Percentiles rank a stretch among this genome's conserved stretches.
Conservation (phyloP, 1,139 yeast genomes). For the Candida sp. region DNA sequence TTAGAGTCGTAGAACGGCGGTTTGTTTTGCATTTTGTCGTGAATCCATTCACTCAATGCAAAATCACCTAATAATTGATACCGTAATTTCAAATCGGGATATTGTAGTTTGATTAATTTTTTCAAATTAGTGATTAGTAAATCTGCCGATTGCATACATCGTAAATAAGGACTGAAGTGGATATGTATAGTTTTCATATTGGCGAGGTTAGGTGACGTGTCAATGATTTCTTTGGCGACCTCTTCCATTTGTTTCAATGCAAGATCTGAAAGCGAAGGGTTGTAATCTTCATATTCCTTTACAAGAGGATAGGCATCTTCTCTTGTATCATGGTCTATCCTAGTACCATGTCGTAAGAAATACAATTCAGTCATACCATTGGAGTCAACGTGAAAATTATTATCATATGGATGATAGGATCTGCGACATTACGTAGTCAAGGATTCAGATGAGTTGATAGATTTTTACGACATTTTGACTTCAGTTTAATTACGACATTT, state of each 20-base stretch:
- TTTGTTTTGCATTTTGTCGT: slow-evolving; percentile 41
- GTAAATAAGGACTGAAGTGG: slow-evolving; percentile 43
- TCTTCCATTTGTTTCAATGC: slow-evolving; percentile 28
- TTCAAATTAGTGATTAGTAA: slow-evolving; percentile 30
- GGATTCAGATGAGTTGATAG: background rate
- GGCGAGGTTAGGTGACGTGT: slow-evolving; percentile 22
- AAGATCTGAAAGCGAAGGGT: slow-evolving; percentile 33
- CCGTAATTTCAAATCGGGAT: slow-evolving; percentile 32
- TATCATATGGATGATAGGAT: background rate
- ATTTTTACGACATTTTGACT: too few species aligned
- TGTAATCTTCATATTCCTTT: slow-evolving; percentile 31
- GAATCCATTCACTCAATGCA: slow-evolving; percentile 49
- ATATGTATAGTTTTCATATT: slow-evolving; percentile 36
- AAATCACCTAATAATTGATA: slow-evolving; percentile 45
- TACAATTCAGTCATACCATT: slow-evolving; percentile 35
- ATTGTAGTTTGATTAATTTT: slow-evolving; percentile 16
- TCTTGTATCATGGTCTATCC: slow-evolving; percentile 37
- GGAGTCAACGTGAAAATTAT: background rate
- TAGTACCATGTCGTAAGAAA: slow-evolving; percentile 45
- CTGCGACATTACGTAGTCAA: background rate
- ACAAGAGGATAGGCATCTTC: slow-evolving; percentile 19
- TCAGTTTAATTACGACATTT: too few species aligned
- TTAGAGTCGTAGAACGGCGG: slow-evolving; percentile 45
- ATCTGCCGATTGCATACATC: slow-evolving; percentile 48
- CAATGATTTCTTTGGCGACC: slow-evolving; percentile 28